Evolutionary conservation across 805 yeast species (phyloP).

Genomic region (Nakazawaea holstii): DNA sequence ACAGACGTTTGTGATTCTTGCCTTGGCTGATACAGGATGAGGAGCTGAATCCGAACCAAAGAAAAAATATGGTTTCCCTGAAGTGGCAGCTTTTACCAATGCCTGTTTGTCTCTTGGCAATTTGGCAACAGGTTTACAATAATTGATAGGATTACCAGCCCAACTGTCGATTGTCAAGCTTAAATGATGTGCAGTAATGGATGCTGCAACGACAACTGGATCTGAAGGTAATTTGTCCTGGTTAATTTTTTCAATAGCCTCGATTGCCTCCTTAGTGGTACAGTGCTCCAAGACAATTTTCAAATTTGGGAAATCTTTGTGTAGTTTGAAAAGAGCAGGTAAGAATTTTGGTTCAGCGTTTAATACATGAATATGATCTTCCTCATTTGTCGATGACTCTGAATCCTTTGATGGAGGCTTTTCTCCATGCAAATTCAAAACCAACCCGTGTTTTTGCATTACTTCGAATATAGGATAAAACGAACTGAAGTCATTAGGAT

Average conservation of each 20-base stretch:
- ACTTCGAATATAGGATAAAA: conserved; percentile 89
- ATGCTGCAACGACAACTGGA: conserved; percentile 68
- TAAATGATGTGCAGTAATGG: conserved; percentile 94
- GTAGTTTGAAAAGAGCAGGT: conserved; percentile 81
- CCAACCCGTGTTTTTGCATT: conserved; percentile 72
- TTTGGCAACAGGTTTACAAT: conserved; percentile 97
- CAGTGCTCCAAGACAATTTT: conserved; percentile 92
- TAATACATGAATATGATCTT: conserved; percentile 74
- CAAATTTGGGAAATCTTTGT: conserved; percentile 76
- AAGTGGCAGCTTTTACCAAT: conserved; percentile 78
- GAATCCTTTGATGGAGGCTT: conserved; percentile 52
- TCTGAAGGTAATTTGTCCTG: conserved; percentile 27
- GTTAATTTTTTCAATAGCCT: conserved; percentile 67
- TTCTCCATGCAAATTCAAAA: conserved; percentile 93
- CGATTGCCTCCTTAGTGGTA: conserved; percentile 85
- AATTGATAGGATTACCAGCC: conserved; percentile 95
- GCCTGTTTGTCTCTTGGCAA: conserved; percentile 81
- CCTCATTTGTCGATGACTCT: conserved; percentile 29
- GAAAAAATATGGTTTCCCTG: conserved; percentile 89
- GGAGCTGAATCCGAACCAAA: conserved; percentile 99
- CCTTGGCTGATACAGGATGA: conserved; percentile 78
- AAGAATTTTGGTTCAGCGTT: conserved; percentile 92
- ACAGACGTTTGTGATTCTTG: conserved; percentile 76
- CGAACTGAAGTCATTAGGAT: conserved; percentile 81
- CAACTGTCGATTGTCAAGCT: conserved; percentile 86